Conservation (phyloP, 2,329 filamentous ascomycete genomes). For the Aspergillus amoenus region DNA sequence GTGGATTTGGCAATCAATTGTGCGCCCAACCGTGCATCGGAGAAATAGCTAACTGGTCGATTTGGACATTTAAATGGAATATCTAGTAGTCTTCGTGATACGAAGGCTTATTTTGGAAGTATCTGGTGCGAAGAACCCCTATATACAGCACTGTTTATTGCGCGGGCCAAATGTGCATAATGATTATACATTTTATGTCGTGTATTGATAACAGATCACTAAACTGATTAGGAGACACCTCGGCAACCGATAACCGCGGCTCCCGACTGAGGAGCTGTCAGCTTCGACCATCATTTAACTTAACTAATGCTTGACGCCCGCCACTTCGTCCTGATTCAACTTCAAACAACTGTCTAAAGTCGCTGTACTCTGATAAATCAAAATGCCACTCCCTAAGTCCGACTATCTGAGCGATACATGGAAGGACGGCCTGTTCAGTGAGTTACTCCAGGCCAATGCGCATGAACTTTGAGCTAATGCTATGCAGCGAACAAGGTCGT, state of each 20-base stretch:
- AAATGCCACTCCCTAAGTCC: slow-evolving; percentile 68
- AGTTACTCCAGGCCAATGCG: slow-evolving; percentile 21
- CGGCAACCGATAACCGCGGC: slow-evolving; percentile 12
- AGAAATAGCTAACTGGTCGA: neutral
- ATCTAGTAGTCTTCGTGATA: neutral
- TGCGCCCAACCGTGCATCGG: neutral
- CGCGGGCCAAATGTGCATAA: neutral
- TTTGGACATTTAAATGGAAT: neutral
- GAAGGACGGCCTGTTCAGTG: slow-evolving; percentile 85
- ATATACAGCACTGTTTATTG: neutral
- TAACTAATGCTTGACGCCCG: neutral
- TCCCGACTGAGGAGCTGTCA: neutral
- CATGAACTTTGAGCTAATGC: slow-evolving; percentile 7
- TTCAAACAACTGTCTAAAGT: neutral
- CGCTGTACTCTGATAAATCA: neutral
- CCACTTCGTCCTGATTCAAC: neutral
- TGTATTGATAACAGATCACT: neutral
- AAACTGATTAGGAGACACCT: neutral
- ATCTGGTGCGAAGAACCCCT: neutral
- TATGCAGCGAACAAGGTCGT: slow-evolving; percentile 75
- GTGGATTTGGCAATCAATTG: neutral
- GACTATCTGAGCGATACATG: slow-evolving; percentile 81
- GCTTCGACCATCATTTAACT: neutral
- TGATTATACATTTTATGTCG: neutral
- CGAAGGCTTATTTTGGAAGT: neutral